A percentile compares a stretch with the other conserved stretches of the same genome.
Evolutionary conservation across 1,284 basidiomycete genomes (phyloP).

Genomic region (Grifola frondosa): DNA sequence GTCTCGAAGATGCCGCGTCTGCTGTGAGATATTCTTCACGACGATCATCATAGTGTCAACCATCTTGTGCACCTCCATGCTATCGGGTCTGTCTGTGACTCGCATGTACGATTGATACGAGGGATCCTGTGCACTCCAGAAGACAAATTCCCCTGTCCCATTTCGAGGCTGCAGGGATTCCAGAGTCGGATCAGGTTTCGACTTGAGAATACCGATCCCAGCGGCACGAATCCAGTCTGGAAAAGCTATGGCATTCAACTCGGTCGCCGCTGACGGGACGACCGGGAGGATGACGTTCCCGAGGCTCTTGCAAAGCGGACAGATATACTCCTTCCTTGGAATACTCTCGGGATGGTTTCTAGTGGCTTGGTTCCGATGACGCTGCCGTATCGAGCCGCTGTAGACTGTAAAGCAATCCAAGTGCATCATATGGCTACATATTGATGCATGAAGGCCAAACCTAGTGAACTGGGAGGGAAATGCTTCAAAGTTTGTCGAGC

Average conservation of each 20-base stretch:
- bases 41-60: constrained; percentile 74
- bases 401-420: constrained; percentile 93
- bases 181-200: constrained; percentile 66
- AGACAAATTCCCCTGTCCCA: constrained; percentile 81
- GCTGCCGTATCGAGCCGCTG: constrained; percentile 81
- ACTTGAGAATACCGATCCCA: constrained; percentile 78
- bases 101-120: constrained; percentile 60
- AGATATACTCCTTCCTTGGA: constrained; percentile 91
- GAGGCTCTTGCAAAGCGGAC: constrained; percentile 97
- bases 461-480: constrained; percentile 74
- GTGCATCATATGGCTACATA: constrained; percentile 99
- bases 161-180: constrained; percentile 72
- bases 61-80: constrained; percentile 68
- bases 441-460: constrained; percentile 86
- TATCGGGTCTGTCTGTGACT: constrained; percentile 46
- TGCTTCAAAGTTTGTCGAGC: constrained; percentile 62
- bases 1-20: constrained; percentile 73
- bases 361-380: constrained; percentile 88
- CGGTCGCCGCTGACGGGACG: constrained; percentile 41
- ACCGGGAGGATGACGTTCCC: constrained; percentile 94
- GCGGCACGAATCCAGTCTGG: constrained; percentile 81
- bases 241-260: constrained; percentile 60
- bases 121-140: constrained; percentile 79
- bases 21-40: constrained; percentile 68
- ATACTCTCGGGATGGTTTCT: constrained; percentile 95